phyloP scores from a whole-genome alignment of 2,329 filamentous ascomycete genomes.

The Fusarium sp. region DNA sequence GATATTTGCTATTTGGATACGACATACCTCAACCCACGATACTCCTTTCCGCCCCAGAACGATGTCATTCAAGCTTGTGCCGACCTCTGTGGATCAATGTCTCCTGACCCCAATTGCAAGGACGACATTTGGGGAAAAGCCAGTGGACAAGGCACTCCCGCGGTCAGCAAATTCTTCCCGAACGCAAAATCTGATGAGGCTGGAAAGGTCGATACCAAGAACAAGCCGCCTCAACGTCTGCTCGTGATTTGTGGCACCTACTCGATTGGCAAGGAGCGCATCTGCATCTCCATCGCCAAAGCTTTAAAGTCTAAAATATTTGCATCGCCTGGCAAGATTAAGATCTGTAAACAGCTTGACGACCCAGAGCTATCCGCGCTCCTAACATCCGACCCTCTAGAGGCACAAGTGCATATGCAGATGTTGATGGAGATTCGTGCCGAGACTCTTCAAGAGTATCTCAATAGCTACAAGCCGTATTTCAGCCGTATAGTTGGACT shows the following conservation, averaged over 20 bases:
- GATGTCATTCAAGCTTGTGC: conserved; percentile 90
- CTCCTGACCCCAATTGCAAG: conserved; percentile 68
- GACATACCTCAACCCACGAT: conserved; percentile 95
- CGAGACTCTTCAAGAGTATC: conserved; percentile 90
- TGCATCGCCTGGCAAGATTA: conserved; percentile 83
- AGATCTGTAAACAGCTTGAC: conserved; percentile 85
- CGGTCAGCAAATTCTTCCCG: conserved; percentile 66
- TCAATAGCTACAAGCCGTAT: conserved; percentile 80
- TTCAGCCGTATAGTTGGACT: conserved; percentile 92
- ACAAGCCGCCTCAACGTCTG: conserved; percentile 66
- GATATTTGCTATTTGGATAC: conserved; percentile 98
- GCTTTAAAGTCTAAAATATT: conserved; percentile 91
- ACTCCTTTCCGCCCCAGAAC: conserved; percentile 89
- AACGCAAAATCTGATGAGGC: conserved; percentile 50
- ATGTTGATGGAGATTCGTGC: conserved; percentile 92
- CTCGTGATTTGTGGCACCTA: conserved; percentile 96
- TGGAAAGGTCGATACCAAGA: conserved; percentile 46
- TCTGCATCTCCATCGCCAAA: conserved; percentile 91
- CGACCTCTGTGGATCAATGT: conserved; percentile 84
- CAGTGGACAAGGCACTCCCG: conserved; percentile 55
- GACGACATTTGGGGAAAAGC: conserved; percentile 61
- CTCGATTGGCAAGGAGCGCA: conserved; percentile 96
- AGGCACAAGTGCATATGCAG: conserved; percentile 98
- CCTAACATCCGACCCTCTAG: conserved; percentile 81
- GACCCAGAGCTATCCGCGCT: conserved; percentile 82